Conservation (phyloP, 176 grass and related monocot species). For the Bothriochloa decipiens region DNA sequence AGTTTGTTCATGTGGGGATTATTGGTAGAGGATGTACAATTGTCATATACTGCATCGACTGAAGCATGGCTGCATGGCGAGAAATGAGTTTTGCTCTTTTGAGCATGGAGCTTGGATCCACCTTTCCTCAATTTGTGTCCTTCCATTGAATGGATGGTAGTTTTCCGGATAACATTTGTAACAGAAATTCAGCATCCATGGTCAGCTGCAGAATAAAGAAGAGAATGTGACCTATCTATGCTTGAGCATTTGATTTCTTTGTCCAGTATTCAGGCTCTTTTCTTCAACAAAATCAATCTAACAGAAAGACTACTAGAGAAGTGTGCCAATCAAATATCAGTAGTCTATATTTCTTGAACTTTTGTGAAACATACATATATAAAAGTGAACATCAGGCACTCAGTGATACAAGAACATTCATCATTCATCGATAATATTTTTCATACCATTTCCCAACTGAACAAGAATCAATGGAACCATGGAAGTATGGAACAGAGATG, state of each 20-base stretch:
- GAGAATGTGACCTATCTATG: background rate
- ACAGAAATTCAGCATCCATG: conserved; percentile 2
- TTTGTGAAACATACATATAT: background rate
- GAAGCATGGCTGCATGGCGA: background rate
- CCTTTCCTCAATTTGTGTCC: background rate
- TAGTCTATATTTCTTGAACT: background rate
- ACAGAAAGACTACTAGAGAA: conserved; percentile 20
- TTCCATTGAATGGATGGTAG: conserved; percentile 32
- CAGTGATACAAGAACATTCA: background rate
- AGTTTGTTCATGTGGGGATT: conserved; percentile 70
- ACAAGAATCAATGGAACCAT: background rate
- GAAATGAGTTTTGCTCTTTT: conserved; percentile 22
- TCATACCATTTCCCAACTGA: background rate
- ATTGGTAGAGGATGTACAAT: conserved; percentile 61
- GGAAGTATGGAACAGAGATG: background rate
- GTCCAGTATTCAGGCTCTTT: background rate
- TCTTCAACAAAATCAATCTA: conserved; percentile 22
- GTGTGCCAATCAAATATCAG: background rate
- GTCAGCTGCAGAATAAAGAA: conserved; percentile 9
- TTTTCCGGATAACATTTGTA: conserved; percentile 15
- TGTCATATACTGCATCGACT: conserved; percentile 8
- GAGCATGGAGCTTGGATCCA: conserved; percentile 23
- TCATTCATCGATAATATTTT: background rate
- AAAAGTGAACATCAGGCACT: background rate
- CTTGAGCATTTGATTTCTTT: conserved; percentile 13